A percentile compares a stretch with the other conserved stretches of the same genome.
These are phyloP conservation scores for Meira miltonrushii DNA, from an alignment of 1,284 basidiomycete species.

Conservation along the genomic window DNA sequence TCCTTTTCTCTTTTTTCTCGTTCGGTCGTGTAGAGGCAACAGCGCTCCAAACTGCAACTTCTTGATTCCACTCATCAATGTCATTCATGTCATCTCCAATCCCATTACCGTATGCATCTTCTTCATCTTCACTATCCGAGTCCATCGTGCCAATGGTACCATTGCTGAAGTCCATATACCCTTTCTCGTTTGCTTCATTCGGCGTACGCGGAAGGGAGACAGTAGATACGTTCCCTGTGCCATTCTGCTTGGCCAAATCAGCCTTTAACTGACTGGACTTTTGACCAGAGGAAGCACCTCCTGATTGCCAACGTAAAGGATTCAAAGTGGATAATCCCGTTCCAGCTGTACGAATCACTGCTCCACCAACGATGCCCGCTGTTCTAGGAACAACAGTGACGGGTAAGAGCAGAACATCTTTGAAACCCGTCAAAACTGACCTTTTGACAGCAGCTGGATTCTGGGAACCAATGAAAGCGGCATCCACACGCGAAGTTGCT, in stretches of 20 bases:
- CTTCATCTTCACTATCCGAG: constrained; percentile 17
- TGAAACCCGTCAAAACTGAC: constrained; percentile 85
- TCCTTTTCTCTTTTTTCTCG: not conserved
- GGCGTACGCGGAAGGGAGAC: not conserved
- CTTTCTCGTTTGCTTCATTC: constrained; percentile 12
- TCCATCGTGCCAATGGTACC: constrained; percentile 2
- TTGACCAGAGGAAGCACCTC: constrained; percentile 11
- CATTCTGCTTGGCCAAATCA: too few species aligned
- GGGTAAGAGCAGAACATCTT: constrained; percentile 78
- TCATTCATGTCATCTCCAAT: not conserved
- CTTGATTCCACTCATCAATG: constrained; percentile 24
- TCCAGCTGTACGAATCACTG: constrained; percentile 34
- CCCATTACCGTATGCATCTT: constrained; percentile 17
- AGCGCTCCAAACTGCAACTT: constrained; percentile 12
- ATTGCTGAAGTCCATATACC: constrained; percentile 34
- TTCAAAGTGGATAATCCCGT: constrained; percentile 32
- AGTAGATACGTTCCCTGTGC: not conserved
- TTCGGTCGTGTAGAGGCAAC: not conserved
- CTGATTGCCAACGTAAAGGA: constrained; percentile 34
- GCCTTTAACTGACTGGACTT: not conserved
- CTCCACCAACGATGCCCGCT: constrained; percentile 59
- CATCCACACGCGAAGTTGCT: constrained; percentile 46
- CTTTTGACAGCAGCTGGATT: constrained; percentile 89
- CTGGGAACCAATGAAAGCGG: constrained; percentile 68
- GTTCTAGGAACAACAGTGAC: constrained; percentile 93